phyloP scores from a whole-genome alignment of 139 green algal species.

The Ulvella scutata region DNA sequence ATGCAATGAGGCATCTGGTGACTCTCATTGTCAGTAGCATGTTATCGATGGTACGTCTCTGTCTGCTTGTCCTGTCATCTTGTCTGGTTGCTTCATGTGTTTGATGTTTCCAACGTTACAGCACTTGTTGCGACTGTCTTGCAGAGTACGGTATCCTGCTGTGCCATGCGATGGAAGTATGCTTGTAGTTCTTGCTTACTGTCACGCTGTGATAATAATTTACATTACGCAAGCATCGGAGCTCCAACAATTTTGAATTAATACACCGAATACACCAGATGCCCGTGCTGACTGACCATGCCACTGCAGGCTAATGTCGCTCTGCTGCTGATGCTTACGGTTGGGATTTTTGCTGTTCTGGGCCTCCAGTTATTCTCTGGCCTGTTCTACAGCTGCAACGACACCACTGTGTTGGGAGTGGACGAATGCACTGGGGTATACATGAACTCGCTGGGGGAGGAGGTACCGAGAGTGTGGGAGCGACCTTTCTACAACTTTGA shows the following conservation, averaged over 20 bases:
- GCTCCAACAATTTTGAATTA: no score
- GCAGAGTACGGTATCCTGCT: no score
- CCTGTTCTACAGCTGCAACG: conserved; percentile 15
- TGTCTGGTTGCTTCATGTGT: no score
- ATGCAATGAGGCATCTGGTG: neutral
- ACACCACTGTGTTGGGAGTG: neutral
- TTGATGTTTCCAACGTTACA: no score
- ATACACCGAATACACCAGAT: no score
- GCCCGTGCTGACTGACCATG: no score
- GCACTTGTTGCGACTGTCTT: no score
- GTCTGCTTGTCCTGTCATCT: no score
- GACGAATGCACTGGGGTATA: neutral
- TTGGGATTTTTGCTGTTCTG: conserved; percentile 27
- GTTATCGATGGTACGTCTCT: neutral
- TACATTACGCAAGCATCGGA: no score
- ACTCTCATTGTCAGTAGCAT: neutral
- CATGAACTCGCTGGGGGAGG: neutral
- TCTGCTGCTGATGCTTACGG: conserved; percentile 13
- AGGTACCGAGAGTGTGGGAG: neutral
- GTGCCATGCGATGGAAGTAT: no score
- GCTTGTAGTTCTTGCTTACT: no score
- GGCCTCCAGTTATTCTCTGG: conserved; percentile 32
- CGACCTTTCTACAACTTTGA: neutral
- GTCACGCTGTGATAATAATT: no score
- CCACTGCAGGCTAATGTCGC: conserved; percentile 18